phyloP scores from a whole-genome alignment of 495 filamentous ascomycete species.

The Penicillium paxilli region DNA sequence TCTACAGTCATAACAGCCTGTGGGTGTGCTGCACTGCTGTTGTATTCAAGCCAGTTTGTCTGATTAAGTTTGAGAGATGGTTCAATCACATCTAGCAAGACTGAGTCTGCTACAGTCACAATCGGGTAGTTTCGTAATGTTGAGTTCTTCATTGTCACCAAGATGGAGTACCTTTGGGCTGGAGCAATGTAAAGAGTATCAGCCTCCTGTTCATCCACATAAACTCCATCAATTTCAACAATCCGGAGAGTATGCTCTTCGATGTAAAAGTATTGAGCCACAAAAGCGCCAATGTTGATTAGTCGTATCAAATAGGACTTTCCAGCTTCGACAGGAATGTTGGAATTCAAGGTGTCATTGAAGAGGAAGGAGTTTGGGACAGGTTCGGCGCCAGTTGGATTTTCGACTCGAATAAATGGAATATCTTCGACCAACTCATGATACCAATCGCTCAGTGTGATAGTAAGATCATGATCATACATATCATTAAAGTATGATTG shows the following conservation, averaged over 20 bases:
- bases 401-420: slow-evolving; percentile 49
- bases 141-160: slow-evolving; percentile 66
- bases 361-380: slow-evolving; percentile 52
- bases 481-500: slow-evolving; percentile 54
- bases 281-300: slow-evolving; percentile 72
- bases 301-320: slow-evolving; percentile 83
- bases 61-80: slow-evolving; percentile 58
- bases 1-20: slow-evolving; percentile 50
- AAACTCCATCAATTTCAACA: slow-evolving; percentile 54
- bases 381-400: slow-evolving; percentile 54
- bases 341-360: slow-evolving; percentile 57
- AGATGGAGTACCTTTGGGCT: slow-evolving; percentile 68
- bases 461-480: slow-evolving; percentile 65
- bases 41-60: slow-evolving; percentile 79
- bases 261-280: slow-evolving; percentile 75
- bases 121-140: slow-evolving; percentile 68
- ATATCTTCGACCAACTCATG: slow-evolving; percentile 48
- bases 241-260: slow-evolving; percentile 65
- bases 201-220: slow-evolving; percentile 54
- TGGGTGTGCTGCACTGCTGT: slow-evolving; percentile 55
- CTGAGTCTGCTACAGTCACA: slow-evolving; percentile 39
- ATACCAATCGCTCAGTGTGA: slow-evolving; percentile 68
- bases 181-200: slow-evolving; percentile 63
- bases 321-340: slow-evolving; percentile 62
- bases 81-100: slow-evolving; percentile 31